Conservation (phyloP, 495 filamentous ascomycete genomes). For the Penicillium malachiteum region DNA sequence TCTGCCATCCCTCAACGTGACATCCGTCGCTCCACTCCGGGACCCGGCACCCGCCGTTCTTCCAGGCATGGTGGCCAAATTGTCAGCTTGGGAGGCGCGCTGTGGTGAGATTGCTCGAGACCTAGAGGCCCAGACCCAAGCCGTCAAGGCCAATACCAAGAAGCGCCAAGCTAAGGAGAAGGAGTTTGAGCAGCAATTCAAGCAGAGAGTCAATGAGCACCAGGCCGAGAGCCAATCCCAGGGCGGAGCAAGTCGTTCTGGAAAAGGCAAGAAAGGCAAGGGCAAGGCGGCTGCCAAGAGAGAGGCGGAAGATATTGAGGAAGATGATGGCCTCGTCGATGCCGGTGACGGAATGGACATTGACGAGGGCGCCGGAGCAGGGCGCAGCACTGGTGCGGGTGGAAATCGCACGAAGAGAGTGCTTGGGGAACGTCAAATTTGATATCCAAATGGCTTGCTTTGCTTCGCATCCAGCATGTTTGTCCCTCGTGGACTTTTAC, state of each 20-base stretch:
- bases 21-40: slow-evolving; percentile 77
- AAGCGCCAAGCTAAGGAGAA: slow-evolving; percentile 50
- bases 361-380: slow-evolving; percentile 37
- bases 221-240: slow-evolving; percentile 12
- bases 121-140: slow-evolving; percentile 69
- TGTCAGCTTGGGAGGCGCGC: slow-evolving; percentile 72
- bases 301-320: slow-evolving; percentile 44
- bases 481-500: neutral
- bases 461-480: neutral
- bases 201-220: slow-evolving; percentile 39
- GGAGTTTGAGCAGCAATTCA: slow-evolving; percentile 44
- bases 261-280: slow-evolving; percentile 4
- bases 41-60: slow-evolving; percentile 74
- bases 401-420: slow-evolving; percentile 39
- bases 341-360: slow-evolving; percentile 52
- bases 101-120: slow-evolving; percentile 73
- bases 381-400: slow-evolving; percentile 14
- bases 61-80: slow-evolving; percentile 59
- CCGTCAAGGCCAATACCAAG: slow-evolving; percentile 54
- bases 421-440: slow-evolving; percentile 42
- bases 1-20: slow-evolving; percentile 68
- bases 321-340: slow-evolving; percentile 47
- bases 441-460: neutral
- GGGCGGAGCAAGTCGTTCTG: slow-evolving; percentile 12
- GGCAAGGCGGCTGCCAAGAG: slow-evolving; percentile 26